Base-by-base conservation (phyloP, 78 protist species). In the Creolimax fragrantissima region DNA sequence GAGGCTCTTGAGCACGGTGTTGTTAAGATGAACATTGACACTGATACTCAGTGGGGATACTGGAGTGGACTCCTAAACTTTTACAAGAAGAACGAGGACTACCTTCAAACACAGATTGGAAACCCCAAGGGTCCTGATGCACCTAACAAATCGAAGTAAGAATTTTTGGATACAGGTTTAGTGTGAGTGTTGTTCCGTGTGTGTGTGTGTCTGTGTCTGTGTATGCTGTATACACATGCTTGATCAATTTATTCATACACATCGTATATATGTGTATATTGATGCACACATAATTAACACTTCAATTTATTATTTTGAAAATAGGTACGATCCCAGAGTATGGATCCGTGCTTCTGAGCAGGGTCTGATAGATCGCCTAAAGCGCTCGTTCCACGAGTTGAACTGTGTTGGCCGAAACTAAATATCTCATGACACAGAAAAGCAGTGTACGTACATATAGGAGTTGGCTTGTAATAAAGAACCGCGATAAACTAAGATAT, bases 41-140 rank as follows among this genome's bases (percentile, higher is more conserved):
- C 96, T 35, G 96, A 95, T 92, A 93, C 95, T 35, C 96, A 95
- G 94, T 95, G 96, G 96, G 94, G 94, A 2, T 95, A 91, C 93
- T 95, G 96, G 96, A 42, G 67, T 37, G 92, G 93, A 11, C 84
- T 92, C 45, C 45, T 37, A 74, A 4, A 92, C 45, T 93, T 91
- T 89, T 83, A 95, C 85, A 81, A 39, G n/a, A 45, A 92, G 91
- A 92, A 92, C 74, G 88, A 92, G 81, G 94, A 45, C 91, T 94
- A 92, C 91, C 93, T 94, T 41, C 96, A 94, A 92, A 89, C 93
- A 91, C 96, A 94, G 89, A 89, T 95, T 17, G 94, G 94, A 42
- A 93, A 95, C 92, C 96, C 95, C 39, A 94, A 93, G 89, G 95
- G 95, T 43, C 91, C 43, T 58, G 91, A 86, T 89, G 93, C 92